phyloP scores from a whole-genome alignment of 1,139 yeast species.

The Kodamaea sp. region DNA sequence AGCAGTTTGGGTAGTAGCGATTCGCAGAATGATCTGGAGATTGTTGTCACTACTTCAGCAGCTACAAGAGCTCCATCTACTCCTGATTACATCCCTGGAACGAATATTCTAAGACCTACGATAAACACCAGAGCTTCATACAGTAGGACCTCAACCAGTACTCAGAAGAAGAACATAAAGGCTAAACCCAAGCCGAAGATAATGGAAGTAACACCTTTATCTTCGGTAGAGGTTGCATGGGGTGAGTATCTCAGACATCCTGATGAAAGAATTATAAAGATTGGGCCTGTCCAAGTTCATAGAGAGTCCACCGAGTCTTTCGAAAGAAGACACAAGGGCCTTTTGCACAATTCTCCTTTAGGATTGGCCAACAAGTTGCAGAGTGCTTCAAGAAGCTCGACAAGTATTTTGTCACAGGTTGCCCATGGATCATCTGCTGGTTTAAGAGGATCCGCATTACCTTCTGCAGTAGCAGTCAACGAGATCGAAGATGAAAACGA shows the following conservation, averaged over 20 bases:
- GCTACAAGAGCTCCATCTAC: constrained; percentile 1
- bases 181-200: constrained; percentile 27
- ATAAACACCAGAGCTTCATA: constrained; percentile 42
- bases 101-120: constrained; percentile 57
- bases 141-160: constrained; percentile 22
- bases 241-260: constrained; percentile 54
- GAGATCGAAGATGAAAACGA: constrained; percentile 26
- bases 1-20: constrained; percentile 14
- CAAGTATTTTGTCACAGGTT: constrained; percentile 50
- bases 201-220: constrained; percentile 54
- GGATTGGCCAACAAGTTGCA: constrained; percentile 34
- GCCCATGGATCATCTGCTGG: constrained; percentile 50
- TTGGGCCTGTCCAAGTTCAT: constrained; percentile 53
- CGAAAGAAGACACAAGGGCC: constrained; percentile 59
- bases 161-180: constrained; percentile 14
- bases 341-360: constrained; percentile 62
- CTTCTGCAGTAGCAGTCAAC: constrained; percentile 8
- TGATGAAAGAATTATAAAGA: constrained; percentile 71
- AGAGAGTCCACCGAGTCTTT: constrained; percentile 46
- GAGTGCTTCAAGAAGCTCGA: constrained; percentile 14
- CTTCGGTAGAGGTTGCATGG: constrained; percentile 71
- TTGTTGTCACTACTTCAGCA: background rate
- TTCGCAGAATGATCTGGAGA: constrained; percentile 1
- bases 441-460: constrained; percentile 23
- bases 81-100: constrained; percentile 55